Base-by-base conservation (phyloP, 495 filamentous ascomycete genomes). In the Xylaria nigripes region DNA sequence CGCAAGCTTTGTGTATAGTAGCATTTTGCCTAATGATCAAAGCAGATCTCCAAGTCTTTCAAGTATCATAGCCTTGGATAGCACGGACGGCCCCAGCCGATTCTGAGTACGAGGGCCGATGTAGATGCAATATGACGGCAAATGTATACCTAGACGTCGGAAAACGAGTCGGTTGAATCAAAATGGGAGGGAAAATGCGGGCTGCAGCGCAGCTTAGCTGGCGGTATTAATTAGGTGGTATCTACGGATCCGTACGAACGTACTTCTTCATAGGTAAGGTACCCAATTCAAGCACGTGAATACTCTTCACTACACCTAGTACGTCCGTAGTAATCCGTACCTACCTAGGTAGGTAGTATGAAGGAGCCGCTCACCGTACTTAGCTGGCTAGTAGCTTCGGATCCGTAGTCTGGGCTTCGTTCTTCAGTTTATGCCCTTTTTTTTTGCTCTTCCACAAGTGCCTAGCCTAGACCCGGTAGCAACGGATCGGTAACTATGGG, bases 1-100 rank as follows among this genome's bases (percentile, higher is more conserved):
- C 47, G 81, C 81, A 43, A 74, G 63, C 59, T 71, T 72, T 27
- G 80, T 79, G 55, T 81, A 83, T 34, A 84, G 63, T 62, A 84
- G 64, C 81, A 83, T 84, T 40, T 58, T 61, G 55, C 56, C 2
- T 42, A 58, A 19, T 48, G 16, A 53, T 23, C 24, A 22, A 25
- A 38, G 45, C 44, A 48, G 53, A 29, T 30, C 22, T 38, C 44
- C 40, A 16, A 50, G 27, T 45, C 48, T 57, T 13, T 50, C 47
- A 36, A 50, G 30, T 38, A 25, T 49, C 22, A 13, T 32, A 24
- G 25, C 19, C 41, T 50, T 40, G 27, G 18, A 45, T 10, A 50
- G 38, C 46, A 34, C 48, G 21, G 18, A 43, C 21, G 2, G 22
- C 40, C 41, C 18, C 16, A 16, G 18, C 43, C 19, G 8, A 8